These are phyloP conservation scores for Apium graveolens DNA, from an alignment of 129 eudicot genomes.

Conservation along the genomic window DNA sequence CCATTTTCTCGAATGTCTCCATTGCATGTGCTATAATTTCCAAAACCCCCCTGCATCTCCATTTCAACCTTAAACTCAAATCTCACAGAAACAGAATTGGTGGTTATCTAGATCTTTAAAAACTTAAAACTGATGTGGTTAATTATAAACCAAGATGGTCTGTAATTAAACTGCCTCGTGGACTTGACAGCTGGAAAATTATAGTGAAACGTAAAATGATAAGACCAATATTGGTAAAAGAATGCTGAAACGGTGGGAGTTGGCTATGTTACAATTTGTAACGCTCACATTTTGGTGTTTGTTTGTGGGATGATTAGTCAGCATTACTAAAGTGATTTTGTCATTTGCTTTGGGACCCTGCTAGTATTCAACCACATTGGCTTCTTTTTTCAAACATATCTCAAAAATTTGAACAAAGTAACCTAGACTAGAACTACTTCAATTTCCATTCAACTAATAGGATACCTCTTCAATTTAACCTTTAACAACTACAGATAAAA, in stretches of 20 bases:
- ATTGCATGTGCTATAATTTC: background rate
- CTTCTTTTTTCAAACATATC: background rate
- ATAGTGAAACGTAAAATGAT: background rate
- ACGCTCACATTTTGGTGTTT: background rate
- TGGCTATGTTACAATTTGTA: background rate
- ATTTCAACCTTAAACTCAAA: background rate
- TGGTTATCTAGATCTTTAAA: background rate
- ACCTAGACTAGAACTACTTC: background rate
- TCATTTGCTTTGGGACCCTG: background rate
- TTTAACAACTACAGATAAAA: no score
- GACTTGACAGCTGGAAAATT: background rate
- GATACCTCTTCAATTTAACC: background rate
- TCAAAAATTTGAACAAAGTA: background rate
- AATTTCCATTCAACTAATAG: background rate
- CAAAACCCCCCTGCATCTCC: no score
- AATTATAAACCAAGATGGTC: background rate
- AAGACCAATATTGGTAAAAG: background rate
- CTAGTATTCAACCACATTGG: background rate
- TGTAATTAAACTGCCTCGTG: background rate
- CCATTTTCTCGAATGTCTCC: slow-evolving; percentile 12
- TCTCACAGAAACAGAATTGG: background rate
- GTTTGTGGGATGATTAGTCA: background rate
- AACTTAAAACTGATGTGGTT: background rate
- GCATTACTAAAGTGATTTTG: background rate
- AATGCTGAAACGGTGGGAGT: background rate